Conservation (phyloP, 1,284 basidiomycete species). For the Leccinum solheimii region DNA sequence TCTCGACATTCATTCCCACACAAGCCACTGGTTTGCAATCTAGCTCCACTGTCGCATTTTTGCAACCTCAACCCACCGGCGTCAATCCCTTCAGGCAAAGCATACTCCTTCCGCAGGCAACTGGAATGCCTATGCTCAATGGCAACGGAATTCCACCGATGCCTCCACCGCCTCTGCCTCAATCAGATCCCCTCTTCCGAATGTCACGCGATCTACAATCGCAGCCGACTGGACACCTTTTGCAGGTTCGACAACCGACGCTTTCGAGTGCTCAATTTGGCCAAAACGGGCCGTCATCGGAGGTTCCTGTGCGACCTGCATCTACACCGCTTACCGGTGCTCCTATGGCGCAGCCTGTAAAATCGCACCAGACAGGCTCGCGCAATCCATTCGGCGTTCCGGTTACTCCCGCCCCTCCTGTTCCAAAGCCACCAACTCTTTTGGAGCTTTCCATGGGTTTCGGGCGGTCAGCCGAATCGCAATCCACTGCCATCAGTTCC, state of each 20-base stretch:
- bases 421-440: conserved; percentile 77
- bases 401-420: conserved; percentile 62
- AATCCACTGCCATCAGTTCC: conserved; percentile 16
- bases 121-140: conserved; percentile 77
- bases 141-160: conserved; percentile 42
- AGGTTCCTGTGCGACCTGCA: conserved; percentile 56
- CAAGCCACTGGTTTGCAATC: conserved; percentile 36
- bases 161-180: conserved; percentile 12
- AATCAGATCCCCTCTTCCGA: conserved; percentile 17
- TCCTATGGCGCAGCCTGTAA: conserved; percentile 59
- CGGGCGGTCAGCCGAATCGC: conserved; percentile 31
- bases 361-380: conserved; percentile 89
- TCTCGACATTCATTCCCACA: conserved; percentile 52
- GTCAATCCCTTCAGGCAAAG: conserved; percentile 36
- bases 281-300: conserved; percentile 21
- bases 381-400: conserved; percentile 93
- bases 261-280: conserved; percentile 12
- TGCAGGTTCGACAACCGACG: conserved; percentile 10
- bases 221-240: conserved; percentile 10
- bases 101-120: conserved; percentile 58
- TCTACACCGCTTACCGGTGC: conserved; percentile 63
- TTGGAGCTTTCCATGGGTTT: conserved; percentile 73
- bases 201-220: conserved; percentile 5
- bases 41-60: conserved; percentile 32
- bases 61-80: conserved; percentile 48